phyloP scores from a whole-genome alignment of 2,329 filamentous ascomycete genomes.

The Trichothecium sympodiale region DNA sequence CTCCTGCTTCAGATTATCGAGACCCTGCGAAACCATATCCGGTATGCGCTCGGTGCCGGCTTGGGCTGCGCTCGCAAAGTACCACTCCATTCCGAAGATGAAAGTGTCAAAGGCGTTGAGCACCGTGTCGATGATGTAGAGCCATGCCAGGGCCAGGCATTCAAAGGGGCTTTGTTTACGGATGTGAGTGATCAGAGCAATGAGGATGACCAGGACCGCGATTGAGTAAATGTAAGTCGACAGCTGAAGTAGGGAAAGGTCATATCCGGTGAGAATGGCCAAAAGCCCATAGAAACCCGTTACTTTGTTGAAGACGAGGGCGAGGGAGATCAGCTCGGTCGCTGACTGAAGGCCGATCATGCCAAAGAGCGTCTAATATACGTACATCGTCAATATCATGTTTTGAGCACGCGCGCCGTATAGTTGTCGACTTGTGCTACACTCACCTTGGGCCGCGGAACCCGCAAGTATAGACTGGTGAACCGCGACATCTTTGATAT shows the following conservation, averaged over 20 bases:
- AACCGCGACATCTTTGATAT: constrained; percentile 21
- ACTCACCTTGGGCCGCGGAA: constrained; percentile 29
- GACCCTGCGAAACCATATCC: constrained; percentile 18
- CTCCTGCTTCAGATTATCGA: constrained; percentile 21
- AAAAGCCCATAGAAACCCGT: constrained; percentile 85
- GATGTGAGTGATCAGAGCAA: constrained; percentile 68
- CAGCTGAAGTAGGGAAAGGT: constrained; percentile 71
- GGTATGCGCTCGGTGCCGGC: constrained; percentile 17
- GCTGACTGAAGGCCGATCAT: constrained; percentile 79
- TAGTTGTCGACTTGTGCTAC: not conserved
- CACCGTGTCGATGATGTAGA: constrained; percentile 73
- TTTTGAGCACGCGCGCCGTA: not conserved
- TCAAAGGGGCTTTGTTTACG: constrained; percentile 68
- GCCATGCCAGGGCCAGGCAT: constrained; percentile 69
- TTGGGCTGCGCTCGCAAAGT: constrained; percentile 51
- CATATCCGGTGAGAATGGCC: constrained; percentile 76
- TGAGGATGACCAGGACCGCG: constrained; percentile 53
- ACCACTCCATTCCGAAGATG: constrained; percentile 78
- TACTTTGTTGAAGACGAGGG: constrained; percentile 83
- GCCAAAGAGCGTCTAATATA: constrained; percentile 65
- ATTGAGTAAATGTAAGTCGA: constrained; percentile 89
- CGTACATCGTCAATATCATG: not conserved
- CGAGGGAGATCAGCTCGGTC: constrained; percentile 72
- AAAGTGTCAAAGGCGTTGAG: constrained; percentile 76
- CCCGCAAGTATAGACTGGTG: constrained; percentile 24